A percentile compares a stretch with the other conserved stretches of the same genome.
Evolutionary conservation across 306 rosid species (phyloP).

Genomic region (Neltuma alba): DNA sequence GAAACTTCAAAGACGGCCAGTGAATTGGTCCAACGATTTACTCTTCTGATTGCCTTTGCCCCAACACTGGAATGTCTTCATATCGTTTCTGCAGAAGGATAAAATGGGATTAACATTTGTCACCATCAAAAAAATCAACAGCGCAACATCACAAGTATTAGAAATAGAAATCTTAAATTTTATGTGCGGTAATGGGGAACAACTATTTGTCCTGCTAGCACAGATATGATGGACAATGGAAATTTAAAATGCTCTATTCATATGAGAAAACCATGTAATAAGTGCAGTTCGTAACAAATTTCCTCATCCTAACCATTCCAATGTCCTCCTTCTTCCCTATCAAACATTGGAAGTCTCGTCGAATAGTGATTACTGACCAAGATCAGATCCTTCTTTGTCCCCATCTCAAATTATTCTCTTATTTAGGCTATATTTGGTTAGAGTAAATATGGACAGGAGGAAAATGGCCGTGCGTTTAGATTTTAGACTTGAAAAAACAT

Average conservation of each 20-base stretch:
- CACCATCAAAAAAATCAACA: neutral
- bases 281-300: neutral
- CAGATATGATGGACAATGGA: neutral
- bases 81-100: constrained; percentile 49
- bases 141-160: constrained; percentile 14
- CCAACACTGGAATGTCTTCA: constrained; percentile 56
- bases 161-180: constrained; percentile 13
- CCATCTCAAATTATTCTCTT: neutral
- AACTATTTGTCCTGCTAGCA: neutral
- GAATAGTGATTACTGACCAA: neutral
- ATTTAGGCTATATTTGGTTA: neutral
- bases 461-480: neutral
- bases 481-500: too few relatives aligned
- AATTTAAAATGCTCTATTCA: neutral
- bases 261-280: neutral
- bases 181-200: neutral
- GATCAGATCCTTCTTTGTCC: neutral
- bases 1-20: constrained; percentile 38
- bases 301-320: neutral
- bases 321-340: neutral
- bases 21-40: constrained; percentile 30
- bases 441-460: neutral
- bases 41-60: constrained; percentile 52
- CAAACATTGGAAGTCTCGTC: neutral
- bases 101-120: constrained; percentile 4